Conservation (phyloP, 1,139 yeast species). For the Hyphopichia fennica region DNA sequence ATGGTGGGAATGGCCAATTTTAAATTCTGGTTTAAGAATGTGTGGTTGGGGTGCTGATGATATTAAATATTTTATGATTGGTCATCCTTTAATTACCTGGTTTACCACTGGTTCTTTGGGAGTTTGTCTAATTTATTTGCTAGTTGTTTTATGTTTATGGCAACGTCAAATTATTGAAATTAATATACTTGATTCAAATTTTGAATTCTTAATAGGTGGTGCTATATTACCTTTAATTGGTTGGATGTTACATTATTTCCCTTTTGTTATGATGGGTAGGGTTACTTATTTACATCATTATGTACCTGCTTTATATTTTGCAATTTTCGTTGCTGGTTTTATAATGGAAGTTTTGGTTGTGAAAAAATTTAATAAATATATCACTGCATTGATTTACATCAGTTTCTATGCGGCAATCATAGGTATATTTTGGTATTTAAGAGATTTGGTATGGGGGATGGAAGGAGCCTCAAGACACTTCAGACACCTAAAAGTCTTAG, state of each 20-base stretch:
- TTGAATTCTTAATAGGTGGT: constrained; percentile 31
- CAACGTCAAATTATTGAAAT: constrained; percentile 30
- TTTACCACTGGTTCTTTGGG: constrained; percentile 37
- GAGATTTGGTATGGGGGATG: constrained; percentile 36
- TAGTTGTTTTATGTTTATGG: constrained; percentile 25
- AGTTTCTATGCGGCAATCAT: constrained; percentile 22
- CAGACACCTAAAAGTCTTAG: constrained; percentile 24
- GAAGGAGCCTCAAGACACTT: constrained; percentile 23
- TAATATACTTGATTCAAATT: constrained; percentile 16
- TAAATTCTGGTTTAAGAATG: constrained; percentile 66
- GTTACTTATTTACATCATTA: constrained; percentile 38
- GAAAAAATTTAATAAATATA: constrained; percentile 11
- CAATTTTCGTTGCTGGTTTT: constrained; percentile 33
- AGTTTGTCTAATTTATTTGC: constrained; percentile 18
- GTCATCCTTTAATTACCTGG: constrained; percentile 71
- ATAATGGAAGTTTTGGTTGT: constrained; percentile 29
- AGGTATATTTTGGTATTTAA: constrained; percentile 29
- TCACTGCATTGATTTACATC: constrained; percentile 15
- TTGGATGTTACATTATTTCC: constrained; percentile 33
- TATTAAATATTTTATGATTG: constrained; percentile 60
- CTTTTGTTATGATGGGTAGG: constrained; percentile 35
- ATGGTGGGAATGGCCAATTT: constrained; percentile 85
- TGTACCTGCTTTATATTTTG: constrained; percentile 37
- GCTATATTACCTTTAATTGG: constrained; percentile 28
- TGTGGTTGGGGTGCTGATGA: constrained; percentile 57